Evolutionary conservation across 2,329 filamentous ascomycete species (phyloP).

Genomic region (Cytospora leucostoma): DNA sequence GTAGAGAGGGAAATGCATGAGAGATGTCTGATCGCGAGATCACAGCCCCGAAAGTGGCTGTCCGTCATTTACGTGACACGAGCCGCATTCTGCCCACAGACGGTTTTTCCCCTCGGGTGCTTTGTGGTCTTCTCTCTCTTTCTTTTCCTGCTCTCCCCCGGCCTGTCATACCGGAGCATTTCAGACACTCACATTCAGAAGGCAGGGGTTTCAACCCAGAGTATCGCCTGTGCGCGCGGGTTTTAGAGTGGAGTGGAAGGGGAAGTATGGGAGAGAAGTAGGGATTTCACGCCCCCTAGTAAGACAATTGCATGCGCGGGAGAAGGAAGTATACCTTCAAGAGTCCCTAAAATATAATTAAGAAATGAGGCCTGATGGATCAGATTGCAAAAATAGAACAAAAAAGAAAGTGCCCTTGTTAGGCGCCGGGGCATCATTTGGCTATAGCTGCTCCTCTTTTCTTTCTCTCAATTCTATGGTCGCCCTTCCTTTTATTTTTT

Average conservation of each 20-base stretch:
- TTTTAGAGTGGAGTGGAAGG: constrained; percentile 3
- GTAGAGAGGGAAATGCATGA: neutral
- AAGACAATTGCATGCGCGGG: neutral
- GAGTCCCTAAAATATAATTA: constrained; percentile 17
- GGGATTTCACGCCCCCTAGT: neutral
- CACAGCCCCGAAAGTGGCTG: neutral
- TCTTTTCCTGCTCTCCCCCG: constrained; percentile 9
- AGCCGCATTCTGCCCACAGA: constrained; percentile 23
- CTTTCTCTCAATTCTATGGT: neutral
- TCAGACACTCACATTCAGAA: constrained; percentile 8
- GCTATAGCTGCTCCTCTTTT: constrained; percentile 3
- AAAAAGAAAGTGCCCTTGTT: constrained; percentile 8
- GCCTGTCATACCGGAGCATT: constrained; percentile 19
- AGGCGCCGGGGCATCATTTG: constrained; percentile 3
- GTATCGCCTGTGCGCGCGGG: neutral
- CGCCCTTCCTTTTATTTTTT: neutral
- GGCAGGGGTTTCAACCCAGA: constrained; percentile 1
- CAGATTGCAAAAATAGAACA: constrained; percentile 15
- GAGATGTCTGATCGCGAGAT: constrained; percentile 1
- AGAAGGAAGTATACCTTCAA: neutral
- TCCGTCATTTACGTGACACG: constrained; percentile 2
- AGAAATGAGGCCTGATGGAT: constrained; percentile 11
- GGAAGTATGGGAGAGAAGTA: constrained; percentile 1
- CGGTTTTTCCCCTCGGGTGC: neutral
- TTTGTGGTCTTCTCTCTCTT: neutral